These are phyloP conservation scores for Chaetomiaceae sp. DNA, from an alignment of 2,329 filamentous ascomycete species.

Conservation along the genomic window DNA sequence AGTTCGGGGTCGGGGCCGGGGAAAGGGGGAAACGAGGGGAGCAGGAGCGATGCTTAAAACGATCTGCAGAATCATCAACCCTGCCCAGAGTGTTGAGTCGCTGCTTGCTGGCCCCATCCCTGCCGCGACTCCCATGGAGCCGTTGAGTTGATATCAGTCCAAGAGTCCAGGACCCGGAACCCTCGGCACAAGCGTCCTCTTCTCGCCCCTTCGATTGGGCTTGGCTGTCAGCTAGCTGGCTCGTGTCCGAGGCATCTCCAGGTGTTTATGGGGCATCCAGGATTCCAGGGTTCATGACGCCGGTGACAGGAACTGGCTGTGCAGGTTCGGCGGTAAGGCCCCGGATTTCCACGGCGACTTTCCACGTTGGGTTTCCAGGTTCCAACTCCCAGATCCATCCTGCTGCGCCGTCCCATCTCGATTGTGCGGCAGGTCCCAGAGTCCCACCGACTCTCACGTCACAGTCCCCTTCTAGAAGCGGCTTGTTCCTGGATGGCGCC, in stretches of 20 bases:
- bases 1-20: background rate
- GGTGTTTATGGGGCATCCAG: too few relatives aligned
- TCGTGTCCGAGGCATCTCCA: background rate
- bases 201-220: background rate
- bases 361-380: too few relatives aligned
- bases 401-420: background rate
- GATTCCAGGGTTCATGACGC: conserved; percentile 1
- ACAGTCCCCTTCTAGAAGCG: conserved; percentile 2
- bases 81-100: background rate
- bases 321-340: background rate
- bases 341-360: conserved; percentile 3
- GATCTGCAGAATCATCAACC: conserved; percentile 3
- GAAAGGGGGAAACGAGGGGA: background rate
- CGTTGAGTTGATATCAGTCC: too few relatives aligned
- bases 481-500: background rate
- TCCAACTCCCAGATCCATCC: too few relatives aligned
- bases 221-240: background rate
- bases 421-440: background rate
- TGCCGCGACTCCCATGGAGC: too few relatives aligned
- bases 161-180: too few relatives aligned
- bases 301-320: background rate
- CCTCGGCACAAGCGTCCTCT: too few relatives aligned
- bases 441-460: background rate
- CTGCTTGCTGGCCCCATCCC: background rate
- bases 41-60: background rate